phyloP scores from a whole-genome alignment of 108 stramenopile species.

The Pseudonitzschia multiseries region DNA sequence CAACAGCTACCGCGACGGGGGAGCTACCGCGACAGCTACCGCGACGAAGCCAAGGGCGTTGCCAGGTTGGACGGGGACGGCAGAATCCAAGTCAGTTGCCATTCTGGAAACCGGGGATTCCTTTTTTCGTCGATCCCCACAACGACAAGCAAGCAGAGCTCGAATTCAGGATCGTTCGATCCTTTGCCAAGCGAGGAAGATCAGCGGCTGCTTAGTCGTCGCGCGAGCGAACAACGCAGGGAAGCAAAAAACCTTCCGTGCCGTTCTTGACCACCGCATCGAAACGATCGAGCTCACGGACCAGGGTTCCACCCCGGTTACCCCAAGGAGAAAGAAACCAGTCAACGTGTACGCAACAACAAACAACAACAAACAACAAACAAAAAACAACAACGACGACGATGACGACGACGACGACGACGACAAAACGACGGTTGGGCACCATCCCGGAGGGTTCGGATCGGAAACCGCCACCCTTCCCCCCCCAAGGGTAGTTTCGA shows the following conservation, averaged over 20 bases:
- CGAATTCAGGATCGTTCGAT: background rate
- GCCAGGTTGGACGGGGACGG: background rate
- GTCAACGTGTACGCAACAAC: slow-evolving; percentile 22
- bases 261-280: slow-evolving; percentile 26
- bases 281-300: slow-evolving; percentile 51
- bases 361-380: too few species aligned
- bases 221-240: background rate
- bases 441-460: background rate
- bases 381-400: too few species aligned
- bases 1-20: too few species aligned
- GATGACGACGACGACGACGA: too few species aligned
- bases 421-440: too few species aligned
- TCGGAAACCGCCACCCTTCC: background rate
- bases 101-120: background rate
- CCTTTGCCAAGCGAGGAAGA: background rate
- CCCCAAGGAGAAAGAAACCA: slow-evolving; percentile 54
- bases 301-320: slow-evolving; percentile 64
- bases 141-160: background rate
- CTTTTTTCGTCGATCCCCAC: background rate
- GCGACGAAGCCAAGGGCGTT: background rate
- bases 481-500: background rate
- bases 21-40: too few species aligned
- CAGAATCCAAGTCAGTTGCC: background rate
- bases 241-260: slow-evolving; percentile 26
- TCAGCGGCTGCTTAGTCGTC: background rate